Percentiles rank a stretch among this genome's conserved stretches.
phyloP scores from a whole-genome alignment of 1,284 basidiomycete species.

The Cystobasidium sp. region DNA sequence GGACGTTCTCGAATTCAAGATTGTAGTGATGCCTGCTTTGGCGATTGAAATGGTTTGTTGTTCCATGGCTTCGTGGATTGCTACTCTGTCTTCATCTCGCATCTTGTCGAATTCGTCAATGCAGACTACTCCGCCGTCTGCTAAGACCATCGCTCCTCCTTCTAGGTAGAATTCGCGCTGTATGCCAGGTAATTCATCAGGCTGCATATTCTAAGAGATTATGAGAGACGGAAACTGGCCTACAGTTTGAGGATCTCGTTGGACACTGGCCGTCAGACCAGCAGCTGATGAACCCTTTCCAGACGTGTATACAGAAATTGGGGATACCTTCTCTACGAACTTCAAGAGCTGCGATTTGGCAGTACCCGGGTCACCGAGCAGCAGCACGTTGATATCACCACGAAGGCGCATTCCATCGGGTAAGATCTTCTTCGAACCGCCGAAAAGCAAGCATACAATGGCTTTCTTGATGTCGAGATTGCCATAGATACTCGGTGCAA shows the following conservation, averaged over 20 bases:
- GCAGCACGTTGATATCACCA: conserved; percentile 96
- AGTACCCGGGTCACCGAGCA: conserved; percentile 96
- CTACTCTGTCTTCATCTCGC: conserved; percentile 97
- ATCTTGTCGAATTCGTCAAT: conserved; percentile 99
- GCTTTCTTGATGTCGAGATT: conserved; percentile 98
- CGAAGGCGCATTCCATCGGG: conserved; percentile 97
- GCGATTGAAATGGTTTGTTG: conserved; percentile 99
- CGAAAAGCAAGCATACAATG: conserved; percentile 90
- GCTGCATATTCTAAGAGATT: too few relatives aligned
- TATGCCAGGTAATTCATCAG: too few relatives aligned
- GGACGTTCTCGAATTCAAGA: conserved; percentile 92
- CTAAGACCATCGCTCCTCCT: conserved; percentile 98
- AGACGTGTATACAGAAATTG: conserved; percentile 96
- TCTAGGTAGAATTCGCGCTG: conserved; percentile 98
- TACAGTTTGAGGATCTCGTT: conserved; percentile 69
- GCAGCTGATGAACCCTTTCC: conserved; percentile 98
- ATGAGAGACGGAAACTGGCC: too few relatives aligned
- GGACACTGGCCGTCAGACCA: conserved; percentile 96
- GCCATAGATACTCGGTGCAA: conserved; percentile 96
- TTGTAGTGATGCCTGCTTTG: conserved; percentile 98
- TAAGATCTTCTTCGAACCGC: conserved; percentile 96
- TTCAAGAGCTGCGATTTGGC: conserved; percentile 97
- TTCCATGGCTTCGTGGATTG: conserved; percentile 99
- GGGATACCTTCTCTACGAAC: conserved; percentile 98
- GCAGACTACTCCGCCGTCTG: conserved; percentile 97